Evolutionary conservation across 164 flowering plant species (phyloP), one percentile per base, ranked within the genome.

Genomic region (Saururus chinensis): DNA sequence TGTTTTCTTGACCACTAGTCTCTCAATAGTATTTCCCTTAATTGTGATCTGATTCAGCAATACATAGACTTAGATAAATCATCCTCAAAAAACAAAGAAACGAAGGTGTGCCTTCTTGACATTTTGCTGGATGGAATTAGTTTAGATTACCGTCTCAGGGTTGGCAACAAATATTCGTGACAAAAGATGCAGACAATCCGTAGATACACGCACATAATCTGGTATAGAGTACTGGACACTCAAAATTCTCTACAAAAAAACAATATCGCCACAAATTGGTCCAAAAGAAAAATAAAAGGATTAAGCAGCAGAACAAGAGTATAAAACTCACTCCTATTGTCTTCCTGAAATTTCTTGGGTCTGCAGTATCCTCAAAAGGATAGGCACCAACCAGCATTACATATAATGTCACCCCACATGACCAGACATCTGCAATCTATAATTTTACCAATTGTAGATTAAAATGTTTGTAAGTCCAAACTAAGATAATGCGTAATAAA

Each of bases 341-440:
- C 64, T 83, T 89, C 65, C 77, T 77, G 57, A 89, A 89, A 70
- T 89, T 85, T 70, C 75, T 79, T 42, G 96, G 89, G 70, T 89
- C 93, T 40, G 73, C 85, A n/a, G 87, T 86, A 72, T 89, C 96
- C 76, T 87, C 89, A 69, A 89, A 89, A 9, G 93, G 96, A 73
- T 89, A 89, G 12, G 93, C 86, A 14, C 96, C 96, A 45, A 86
- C 86, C 53, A 89, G 72, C 96, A 89, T 89, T 51, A 87, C 93
- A 76, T 83, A 89, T 53, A 89, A 71, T 24, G 96, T 89, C 54
- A 89, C 96, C 49, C 96, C 96, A 73, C 91, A 89, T 19, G 96
- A 89, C 96, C 96, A 89, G 65, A 87, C 93, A 76, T 89, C 93
- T 71, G 96, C 88, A 63, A 79, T 79, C 96, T 89, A 55, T 48